phyloP scores from a whole-genome alignment of 2,329 filamentous ascomycete species.

The Nemania sp. region DNA sequence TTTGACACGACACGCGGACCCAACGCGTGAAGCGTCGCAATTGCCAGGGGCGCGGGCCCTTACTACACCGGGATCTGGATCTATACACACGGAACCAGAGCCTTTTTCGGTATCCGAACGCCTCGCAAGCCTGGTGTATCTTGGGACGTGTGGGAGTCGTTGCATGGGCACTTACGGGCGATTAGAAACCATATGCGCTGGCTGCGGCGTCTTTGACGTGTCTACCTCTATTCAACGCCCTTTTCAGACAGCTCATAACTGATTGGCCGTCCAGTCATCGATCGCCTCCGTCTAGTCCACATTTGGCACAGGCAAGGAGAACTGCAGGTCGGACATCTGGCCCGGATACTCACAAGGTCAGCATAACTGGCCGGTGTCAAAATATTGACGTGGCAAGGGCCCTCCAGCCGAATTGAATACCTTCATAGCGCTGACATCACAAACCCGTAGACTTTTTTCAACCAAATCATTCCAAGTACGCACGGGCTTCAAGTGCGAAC shows the following conservation, averaged over 20 bases:
- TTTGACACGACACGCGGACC: slow-evolving; percentile 22
- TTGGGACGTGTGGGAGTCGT: slow-evolving; percentile 39
- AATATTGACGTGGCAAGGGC: slow-evolving; percentile 41
- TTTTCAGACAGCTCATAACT: slow-evolving; percentile 26
- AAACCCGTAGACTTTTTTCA: slow-evolving; percentile 29
- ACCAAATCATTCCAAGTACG: slow-evolving; percentile 17
- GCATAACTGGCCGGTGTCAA: slow-evolving; percentile 39
- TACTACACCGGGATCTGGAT: slow-evolving; percentile 25
- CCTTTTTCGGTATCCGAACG: slow-evolving; percentile 32
- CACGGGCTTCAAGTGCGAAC: slow-evolving; percentile 23
- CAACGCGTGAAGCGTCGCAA: slow-evolving; percentile 13
- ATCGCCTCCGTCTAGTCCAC: slow-evolving; percentile 35
- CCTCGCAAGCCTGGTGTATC: slow-evolving; percentile 35
- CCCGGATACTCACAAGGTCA: slow-evolving; percentile 37
- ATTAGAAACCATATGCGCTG: slow-evolving; percentile 43
- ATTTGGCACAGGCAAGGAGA: slow-evolving; percentile 41
- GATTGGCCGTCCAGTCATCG: slow-evolving; percentile 38
- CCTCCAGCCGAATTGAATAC: slow-evolving; percentile 20
- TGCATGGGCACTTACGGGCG: slow-evolving; percentile 42
- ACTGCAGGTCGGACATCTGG: slow-evolving; percentile 40
- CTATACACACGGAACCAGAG: slow-evolving; percentile 21
- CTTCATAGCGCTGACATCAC: slow-evolving; percentile 36
- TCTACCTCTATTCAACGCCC: slow-evolving; percentile 29
- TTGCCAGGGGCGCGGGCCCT: slow-evolving; percentile 26
- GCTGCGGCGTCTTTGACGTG: slow-evolving; percentile 40